These are phyloP conservation scores for Suhomyces sp. DNA, from an alignment of 805 yeast species.

Conservation along the genomic window DNA sequence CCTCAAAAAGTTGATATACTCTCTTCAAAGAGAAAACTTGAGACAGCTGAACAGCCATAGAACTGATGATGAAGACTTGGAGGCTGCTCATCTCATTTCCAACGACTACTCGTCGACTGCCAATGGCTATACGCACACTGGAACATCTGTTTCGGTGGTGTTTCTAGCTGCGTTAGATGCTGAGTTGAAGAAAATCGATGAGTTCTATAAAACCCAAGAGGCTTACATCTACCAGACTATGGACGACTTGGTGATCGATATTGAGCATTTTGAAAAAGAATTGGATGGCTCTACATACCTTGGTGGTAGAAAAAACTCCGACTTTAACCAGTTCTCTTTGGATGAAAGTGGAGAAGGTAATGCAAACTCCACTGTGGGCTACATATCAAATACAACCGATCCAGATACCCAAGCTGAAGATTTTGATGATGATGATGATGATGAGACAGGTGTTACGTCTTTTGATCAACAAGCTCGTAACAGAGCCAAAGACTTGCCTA, in stretches of 20 bases:
- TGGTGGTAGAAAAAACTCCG: conserved; percentile 6
- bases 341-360: conserved; percentile 1
- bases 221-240: conserved; percentile 51
- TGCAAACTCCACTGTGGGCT: neutral
- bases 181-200: conserved; percentile 74
- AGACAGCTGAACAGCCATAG: conserved; percentile 11
- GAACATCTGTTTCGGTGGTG: conserved; percentile 46
- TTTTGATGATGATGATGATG: conserved; percentile 30
- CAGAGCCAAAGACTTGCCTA: conserved; percentile 4
- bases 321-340: conserved; percentile 6
- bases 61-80: conserved; percentile 27
- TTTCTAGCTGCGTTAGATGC: conserved; percentile 72
- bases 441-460: conserved; percentile 28
- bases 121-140: conserved; percentile 10
- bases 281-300: conserved; percentile 15
- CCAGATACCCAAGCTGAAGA: conserved; percentile 38
- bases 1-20: conserved; percentile 79
- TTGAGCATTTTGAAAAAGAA: conserved; percentile 56
- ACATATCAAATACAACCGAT: conserved; percentile 24
- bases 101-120: conserved; percentile 19
- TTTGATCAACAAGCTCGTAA: conserved; percentile 16
- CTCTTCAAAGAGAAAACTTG: conserved; percentile 66
- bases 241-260: conserved; percentile 58
- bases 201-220: conserved; percentile 71
- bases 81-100: conserved; percentile 28